Conservation (phyloP, 1,139 yeast genomes). For the Debaryomycetaceae sp. region DNA sequence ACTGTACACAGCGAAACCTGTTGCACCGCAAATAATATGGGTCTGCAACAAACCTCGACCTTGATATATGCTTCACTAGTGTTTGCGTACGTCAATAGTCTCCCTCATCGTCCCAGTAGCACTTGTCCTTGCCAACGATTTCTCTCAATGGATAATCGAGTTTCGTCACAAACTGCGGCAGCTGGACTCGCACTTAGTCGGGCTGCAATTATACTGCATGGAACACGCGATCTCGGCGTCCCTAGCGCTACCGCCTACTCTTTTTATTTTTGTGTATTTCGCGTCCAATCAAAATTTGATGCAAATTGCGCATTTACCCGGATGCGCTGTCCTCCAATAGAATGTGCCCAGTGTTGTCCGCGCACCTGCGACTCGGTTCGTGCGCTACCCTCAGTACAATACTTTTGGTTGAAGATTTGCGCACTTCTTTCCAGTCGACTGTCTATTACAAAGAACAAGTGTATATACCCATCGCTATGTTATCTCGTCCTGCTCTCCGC, state of each 20-base stretch:
- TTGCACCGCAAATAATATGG: background rate
- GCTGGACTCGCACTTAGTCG: no score
- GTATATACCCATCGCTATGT: conserved; percentile 36
- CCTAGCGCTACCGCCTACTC: no score
- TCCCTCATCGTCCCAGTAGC: no score
- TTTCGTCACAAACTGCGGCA: no score
- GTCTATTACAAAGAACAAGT: conserved; percentile 10
- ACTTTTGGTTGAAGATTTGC: conserved; percentile 7
- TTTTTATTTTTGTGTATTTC: background rate
- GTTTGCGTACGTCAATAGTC: no score
- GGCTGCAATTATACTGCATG: no score
- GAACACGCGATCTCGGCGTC: no score
- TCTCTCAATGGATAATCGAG: no score
- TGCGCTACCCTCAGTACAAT: conserved; percentile 7
- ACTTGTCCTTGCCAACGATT: no score
- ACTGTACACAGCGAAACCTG: background rate
- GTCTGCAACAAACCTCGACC: no score
- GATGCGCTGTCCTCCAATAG: conserved; percentile 10
- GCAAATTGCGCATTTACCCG: conserved; percentile 7
- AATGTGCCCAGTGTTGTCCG: conserved; percentile 10
- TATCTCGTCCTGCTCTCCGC: conserved; percentile 82
- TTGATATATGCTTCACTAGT: no score
- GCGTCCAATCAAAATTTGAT: conserved; percentile 9
- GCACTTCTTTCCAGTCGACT: conserved; percentile 8
- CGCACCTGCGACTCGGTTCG: conserved; percentile 11